These are phyloP conservation scores for Aspergillus hortae DNA, from an alignment of 2,329 filamentous ascomycete genomes.

Conservation along the genomic window DNA sequence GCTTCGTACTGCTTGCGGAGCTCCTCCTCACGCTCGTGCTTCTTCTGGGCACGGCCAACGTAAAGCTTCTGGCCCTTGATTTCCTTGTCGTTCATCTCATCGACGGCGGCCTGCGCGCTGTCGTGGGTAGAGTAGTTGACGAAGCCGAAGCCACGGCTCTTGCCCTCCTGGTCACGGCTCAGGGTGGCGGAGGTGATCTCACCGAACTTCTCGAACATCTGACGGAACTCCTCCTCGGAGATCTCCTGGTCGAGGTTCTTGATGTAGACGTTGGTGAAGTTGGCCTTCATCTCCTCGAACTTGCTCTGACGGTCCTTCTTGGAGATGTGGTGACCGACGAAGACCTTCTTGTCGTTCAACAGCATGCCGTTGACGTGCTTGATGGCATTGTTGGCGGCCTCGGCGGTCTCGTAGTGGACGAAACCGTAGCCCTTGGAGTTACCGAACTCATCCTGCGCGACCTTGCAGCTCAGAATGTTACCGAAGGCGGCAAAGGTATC, in stretches of 20 bases:
- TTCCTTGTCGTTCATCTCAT: conserved; percentile 86
- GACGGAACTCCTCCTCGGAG: conserved; percentile 90
- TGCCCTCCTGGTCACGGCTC: conserved; percentile 81
- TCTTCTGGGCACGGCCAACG: conserved; percentile 98
- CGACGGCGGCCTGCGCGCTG: conserved; percentile 78
- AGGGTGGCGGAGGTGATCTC: conserved; percentile 95
- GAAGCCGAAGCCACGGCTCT: conserved; percentile 93
- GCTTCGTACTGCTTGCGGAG: conserved; percentile 98
- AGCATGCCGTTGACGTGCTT: conserved; percentile 99
- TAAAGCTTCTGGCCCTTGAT: conserved; percentile 95
- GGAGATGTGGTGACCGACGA: conserved; percentile 97
- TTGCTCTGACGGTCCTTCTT: conserved; percentile 99
- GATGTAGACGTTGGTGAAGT: conserved; percentile 99
- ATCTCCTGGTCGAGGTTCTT: conserved; percentile 90
- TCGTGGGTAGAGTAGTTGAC: conserved; percentile 95
- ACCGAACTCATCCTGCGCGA: conserved; percentile 93
- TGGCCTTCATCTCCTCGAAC: conserved; percentile 99
- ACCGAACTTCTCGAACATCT: conserved; percentile 86
- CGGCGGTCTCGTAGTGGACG: conserved; percentile 98
- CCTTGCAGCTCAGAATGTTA: conserved; percentile 99
- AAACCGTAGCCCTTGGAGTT: conserved; percentile 99
- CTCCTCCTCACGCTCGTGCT: conserved; percentile 99
- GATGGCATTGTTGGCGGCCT: conserved; percentile 94
- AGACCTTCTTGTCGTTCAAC: conserved; percentile 99
- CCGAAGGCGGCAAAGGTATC: conserved; percentile 98